A percentile compares a stretch with the other conserved stretches of the same genome.
Evolutionary conservation across 805 yeast genomes (phyloP).

Genomic region (Candida nemodendra): DNA sequence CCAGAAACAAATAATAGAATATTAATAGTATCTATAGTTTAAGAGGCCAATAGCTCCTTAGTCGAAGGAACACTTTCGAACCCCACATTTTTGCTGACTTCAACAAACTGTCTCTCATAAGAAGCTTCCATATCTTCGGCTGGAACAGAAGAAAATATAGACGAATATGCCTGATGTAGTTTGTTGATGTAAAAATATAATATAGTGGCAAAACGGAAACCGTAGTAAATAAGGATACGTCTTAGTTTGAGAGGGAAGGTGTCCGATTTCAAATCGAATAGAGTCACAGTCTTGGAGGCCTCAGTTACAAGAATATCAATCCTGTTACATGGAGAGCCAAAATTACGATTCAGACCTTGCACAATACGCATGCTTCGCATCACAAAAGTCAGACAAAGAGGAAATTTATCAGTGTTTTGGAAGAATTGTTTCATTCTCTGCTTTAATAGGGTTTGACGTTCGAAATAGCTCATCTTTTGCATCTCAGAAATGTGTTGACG

Average conservation of each 20-base stretch:
- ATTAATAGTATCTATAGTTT: too few relatives aligned
- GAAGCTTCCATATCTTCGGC: conserved; percentile 43
- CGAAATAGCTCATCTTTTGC: conserved; percentile 35
- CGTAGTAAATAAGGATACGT: conserved; percentile 14
- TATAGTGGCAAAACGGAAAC: conserved; percentile 27
- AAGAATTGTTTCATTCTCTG: conserved; percentile 55
- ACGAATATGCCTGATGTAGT: conserved; percentile 7
- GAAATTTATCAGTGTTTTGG: conserved; percentile 63
- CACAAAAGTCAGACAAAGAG: conserved; percentile 61
- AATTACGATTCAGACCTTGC: conserved; percentile 62
- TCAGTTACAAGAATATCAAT: conserved; percentile 59
- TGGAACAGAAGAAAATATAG: conserved; percentile 20
- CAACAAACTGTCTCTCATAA: conserved; percentile 42
- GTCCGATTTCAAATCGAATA: conserved; percentile 12
- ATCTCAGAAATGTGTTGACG: conserved; percentile 27
- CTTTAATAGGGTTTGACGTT: conserved; percentile 41
- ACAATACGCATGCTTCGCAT: conserved; percentile 73
- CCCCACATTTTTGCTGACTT: conserved; percentile 44
- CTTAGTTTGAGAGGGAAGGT: conserved; percentile 13
- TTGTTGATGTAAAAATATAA: conserved; percentile 23
- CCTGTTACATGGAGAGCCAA: conserved; percentile 75
- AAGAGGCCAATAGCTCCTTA: conserved; percentile 24
- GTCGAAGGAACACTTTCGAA: conserved; percentile 35
- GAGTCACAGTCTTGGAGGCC: conserved; percentile 37
- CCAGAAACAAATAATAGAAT: too few relatives aligned